Percentiles rank a stretch among this genome's conserved stretches.
These are phyloP conservation scores for Annulohypoxylon stygium DNA, from an alignment of 495 filamentous ascomycete genomes.

Conservation along the genomic window DNA sequence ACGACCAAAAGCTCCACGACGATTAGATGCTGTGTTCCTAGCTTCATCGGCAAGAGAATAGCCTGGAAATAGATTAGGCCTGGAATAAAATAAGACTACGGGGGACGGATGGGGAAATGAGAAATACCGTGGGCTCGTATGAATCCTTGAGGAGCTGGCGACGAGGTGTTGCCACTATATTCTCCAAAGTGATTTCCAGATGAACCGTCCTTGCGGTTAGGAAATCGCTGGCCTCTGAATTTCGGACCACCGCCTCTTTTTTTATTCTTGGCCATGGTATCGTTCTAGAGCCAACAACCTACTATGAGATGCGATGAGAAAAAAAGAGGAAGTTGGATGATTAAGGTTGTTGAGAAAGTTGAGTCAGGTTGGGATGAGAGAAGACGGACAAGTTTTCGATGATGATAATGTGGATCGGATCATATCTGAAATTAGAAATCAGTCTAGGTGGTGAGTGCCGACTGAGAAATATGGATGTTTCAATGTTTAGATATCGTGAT, in stretches of 20 bases:
- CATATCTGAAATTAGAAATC: constrained; percentile 18
- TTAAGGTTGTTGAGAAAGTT: neutral
- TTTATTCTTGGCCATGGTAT: constrained; percentile 37
- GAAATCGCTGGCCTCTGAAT: constrained; percentile 29
- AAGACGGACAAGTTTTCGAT: constrained; percentile 21
- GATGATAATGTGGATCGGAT: constrained; percentile 42
- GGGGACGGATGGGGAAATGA: neutral
- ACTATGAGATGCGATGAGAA: neutral
- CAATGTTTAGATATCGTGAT: neutral
- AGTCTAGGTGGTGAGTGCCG: neutral
- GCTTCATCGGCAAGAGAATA: constrained; percentile 83
- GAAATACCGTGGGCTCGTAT: constrained; percentile 38
- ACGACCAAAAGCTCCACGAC: constrained; percentile 54
- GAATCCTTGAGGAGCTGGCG: constrained; percentile 1
- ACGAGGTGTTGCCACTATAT: constrained; percentile 29
- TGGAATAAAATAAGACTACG: neutral
- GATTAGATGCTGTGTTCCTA: constrained; percentile 76
- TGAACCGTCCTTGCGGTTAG: constrained; percentile 11
- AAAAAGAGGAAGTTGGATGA: neutral
- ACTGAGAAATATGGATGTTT: neutral
- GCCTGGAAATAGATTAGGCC: constrained; percentile 43
- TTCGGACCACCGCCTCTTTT: constrained; percentile 16
- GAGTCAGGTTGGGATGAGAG: constrained; percentile 17
- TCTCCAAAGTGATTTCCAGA: constrained; percentile 21
- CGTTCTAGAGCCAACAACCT: neutral